A percentile compares a stretch with the other conserved stretches of the same genome.
Evolutionary conservation across 2,329 filamentous ascomycete genomes (phyloP).

Genomic region (Colletotrichum godetiae): DNA sequence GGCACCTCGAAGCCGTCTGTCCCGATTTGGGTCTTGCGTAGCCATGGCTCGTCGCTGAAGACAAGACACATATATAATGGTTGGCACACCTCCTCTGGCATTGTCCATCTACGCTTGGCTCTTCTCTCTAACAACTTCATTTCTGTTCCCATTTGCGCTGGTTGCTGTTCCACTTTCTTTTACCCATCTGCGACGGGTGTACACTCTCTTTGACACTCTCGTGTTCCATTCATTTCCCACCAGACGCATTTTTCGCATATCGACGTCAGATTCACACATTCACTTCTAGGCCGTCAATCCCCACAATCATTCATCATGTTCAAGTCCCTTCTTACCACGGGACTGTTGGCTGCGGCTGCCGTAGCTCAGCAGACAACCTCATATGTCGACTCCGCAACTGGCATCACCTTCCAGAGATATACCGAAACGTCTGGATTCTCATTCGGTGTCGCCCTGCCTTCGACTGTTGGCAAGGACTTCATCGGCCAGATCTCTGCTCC

Average conservation of each 20-base stretch:
- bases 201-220: constrained; percentile 30
- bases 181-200: constrained; percentile 35
- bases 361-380: constrained; percentile 32
- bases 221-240: constrained; percentile 27
- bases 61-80: constrained; percentile 22
- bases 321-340: constrained; percentile 29
- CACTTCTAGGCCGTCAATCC: not conserved
- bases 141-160: constrained; percentile 24
- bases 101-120: not conserved
- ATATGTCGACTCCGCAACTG: constrained; percentile 22
- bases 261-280: not conserved
- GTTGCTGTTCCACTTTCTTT: constrained; percentile 21
- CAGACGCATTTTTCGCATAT: not conserved
- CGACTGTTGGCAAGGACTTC: constrained; percentile 31
- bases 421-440: constrained; percentile 23
- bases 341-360: constrained; percentile 20
- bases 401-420: constrained; percentile 32
- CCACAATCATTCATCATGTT: constrained; percentile 25
- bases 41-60: not conserved
- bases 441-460: constrained; percentile 30
- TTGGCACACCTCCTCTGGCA: not conserved
- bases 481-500: constrained; percentile 35
- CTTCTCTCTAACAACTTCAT: constrained; percentile 5
- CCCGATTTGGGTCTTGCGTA: not conserved
- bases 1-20: not conserved